Percentiles rank a stretch among this genome's conserved stretches.
phyloP scores from a whole-genome alignment of 2,329 filamentous ascomycete genomes.

The Alternaria sp. region DNA sequence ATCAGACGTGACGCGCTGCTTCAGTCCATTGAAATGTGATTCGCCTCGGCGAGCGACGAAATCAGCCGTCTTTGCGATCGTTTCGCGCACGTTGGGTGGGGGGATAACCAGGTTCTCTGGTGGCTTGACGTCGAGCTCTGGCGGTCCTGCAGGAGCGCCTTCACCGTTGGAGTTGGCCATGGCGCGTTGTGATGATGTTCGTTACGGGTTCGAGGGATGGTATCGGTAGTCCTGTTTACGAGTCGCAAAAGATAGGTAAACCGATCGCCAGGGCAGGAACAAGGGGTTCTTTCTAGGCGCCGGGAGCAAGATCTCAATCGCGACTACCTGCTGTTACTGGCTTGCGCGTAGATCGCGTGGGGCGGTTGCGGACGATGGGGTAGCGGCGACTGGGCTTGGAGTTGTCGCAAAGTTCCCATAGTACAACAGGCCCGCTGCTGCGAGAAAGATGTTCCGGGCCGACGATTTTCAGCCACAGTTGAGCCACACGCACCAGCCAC shows the following conservation, averaged over 20 bases:
- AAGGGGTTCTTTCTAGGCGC: neutral
- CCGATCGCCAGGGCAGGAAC: neutral
- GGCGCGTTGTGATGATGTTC: conserved; percentile 13
- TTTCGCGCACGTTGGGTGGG: conserved; percentile 80
- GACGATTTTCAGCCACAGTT: conserved; percentile 15
- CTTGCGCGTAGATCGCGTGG: conserved; percentile 16
- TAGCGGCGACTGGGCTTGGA: conserved; percentile 11
- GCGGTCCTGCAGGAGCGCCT: conserved; percentile 15
- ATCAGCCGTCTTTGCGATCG: conserved; percentile 93
- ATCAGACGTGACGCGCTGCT: conserved; percentile 83
- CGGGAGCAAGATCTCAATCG: conserved; percentile 14
- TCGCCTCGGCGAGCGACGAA: conserved; percentile 78
- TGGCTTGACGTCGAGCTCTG: conserved; percentile 64
- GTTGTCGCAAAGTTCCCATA: conserved; percentile 20
- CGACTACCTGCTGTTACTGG: neutral
- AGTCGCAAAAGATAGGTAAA: conserved; percentile 8
- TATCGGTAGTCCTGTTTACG: conserved; percentile 13
- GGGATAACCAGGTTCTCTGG: conserved; percentile 87
- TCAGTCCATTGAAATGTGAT: conserved; percentile 82
- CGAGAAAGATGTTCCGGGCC: conserved; percentile 18
- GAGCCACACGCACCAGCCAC: conserved; percentile 6
- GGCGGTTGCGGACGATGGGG: conserved; percentile 1
- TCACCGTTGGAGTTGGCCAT: conserved; percentile 46
- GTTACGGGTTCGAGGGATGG: conserved; percentile 20
- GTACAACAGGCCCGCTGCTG: conserved; percentile 5